Percentiles rank a stretch among this genome's conserved stretches.
These are phyloP conservation scores for Verticillium alfalfae DNA, from an alignment of 2,329 filamentous ascomycete genomes.

Conservation along the genomic window DNA sequence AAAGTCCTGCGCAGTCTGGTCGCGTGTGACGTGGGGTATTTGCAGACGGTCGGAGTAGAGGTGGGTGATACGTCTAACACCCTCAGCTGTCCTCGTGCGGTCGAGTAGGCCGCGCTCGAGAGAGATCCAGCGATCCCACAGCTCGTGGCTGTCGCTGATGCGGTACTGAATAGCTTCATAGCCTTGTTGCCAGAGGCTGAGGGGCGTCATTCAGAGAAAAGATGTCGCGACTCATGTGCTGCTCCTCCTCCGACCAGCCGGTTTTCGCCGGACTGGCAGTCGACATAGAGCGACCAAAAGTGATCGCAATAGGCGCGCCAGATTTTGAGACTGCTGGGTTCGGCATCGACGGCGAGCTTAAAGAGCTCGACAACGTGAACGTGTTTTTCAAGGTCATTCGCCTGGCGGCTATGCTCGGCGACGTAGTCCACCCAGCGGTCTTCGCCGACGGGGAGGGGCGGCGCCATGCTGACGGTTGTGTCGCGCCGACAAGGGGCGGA, in stretches of 20 bases:
- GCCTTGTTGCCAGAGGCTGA: constrained; percentile 67
- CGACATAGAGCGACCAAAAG: constrained; percentile 65
- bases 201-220: constrained; percentile 62
- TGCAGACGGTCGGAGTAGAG: constrained; percentile 66
- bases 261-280: constrained; percentile 51
- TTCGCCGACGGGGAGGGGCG: constrained; percentile 59
- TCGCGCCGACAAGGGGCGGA: not conserved
- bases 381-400: constrained; percentile 59
- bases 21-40: constrained; percentile 70
- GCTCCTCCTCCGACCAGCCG: constrained; percentile 62
- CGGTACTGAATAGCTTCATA: constrained; percentile 69
- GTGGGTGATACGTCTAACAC: constrained; percentile 59
- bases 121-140: constrained; percentile 76
- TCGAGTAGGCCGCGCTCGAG: constrained; percentile 65
- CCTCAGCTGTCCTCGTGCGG: constrained; percentile 45
- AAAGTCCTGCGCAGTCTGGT: constrained; percentile 68
- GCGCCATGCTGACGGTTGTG: constrained; percentile 29
- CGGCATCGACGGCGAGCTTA: constrained; percentile 62
- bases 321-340: constrained; percentile 66
- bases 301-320: constrained; percentile 78
- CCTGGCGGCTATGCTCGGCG: constrained; percentile 60
- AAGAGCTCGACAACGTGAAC: constrained; percentile 67
- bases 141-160: constrained; percentile 67
- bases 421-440: constrained; percentile 73
- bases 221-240: constrained; percentile 61